Base-by-base conservation (phyloP, 2,329 filamentous ascomycete species). In the Dendryphion nanum region DNA sequence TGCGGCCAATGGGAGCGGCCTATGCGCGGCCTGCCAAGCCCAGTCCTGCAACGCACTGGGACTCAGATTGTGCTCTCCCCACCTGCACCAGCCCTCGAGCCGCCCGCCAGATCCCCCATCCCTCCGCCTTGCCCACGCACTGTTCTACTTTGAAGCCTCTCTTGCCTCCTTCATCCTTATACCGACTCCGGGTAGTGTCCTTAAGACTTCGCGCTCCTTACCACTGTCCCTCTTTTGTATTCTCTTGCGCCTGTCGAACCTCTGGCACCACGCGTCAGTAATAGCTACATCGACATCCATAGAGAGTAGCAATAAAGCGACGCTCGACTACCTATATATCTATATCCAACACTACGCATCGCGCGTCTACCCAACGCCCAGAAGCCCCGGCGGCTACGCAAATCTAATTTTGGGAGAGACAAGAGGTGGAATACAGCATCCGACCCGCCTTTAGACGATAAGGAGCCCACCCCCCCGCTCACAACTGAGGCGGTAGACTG, bases 51-150 rank as follows among this genome's bases (percentile, higher is more conserved):
- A 63, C 61, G 50, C 51, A 55, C 47, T 53, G 57, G 44, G 55
- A 55, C 53, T 63, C 60, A 64, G 60, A 62, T 48, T 58, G 49
- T 44, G 51, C 53, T 61, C 58, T 57, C 10, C 23, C 61, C 61
- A 63, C 61, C 57, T 44, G 50, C 44, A 51, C 52, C 51, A 26
- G 10, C 23, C 47, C 53, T 58, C 55, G 59, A 63, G 48, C 59
- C 60, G 59, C 60, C 59, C 51, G 50, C 57, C 59, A 58, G 53
- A 50, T 30, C 46, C 47, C 38, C 39, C 48, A 47, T 55, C 54
- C 57, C 50, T 56, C 56, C 55, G 37, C 40, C 35, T 53, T n/a
- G n/a, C 45, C 50, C 50, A 45, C 50, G 48, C 48, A 48, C 40
- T 45, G 51, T 26, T n/a, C 23, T 26, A 10, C 23, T 26, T 26